phyloP scores from a whole-genome alignment of 2,329 filamentous ascomycete genomes.

The Fusarium continuum region DNA sequence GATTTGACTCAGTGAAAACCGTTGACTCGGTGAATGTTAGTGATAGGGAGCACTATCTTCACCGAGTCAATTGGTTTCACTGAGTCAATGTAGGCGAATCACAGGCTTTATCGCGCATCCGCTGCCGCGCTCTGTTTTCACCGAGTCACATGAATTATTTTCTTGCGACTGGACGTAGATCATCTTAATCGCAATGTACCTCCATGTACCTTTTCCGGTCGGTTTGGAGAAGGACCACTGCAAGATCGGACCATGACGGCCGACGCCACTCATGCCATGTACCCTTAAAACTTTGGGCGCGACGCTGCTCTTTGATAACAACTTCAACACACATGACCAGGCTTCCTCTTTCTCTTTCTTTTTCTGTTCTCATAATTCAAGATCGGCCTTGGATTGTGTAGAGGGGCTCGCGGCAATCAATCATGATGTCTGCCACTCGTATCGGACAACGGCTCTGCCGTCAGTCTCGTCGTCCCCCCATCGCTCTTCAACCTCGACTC shows the following conservation, averaged over 20 bases:
- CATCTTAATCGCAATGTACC: conserved; percentile 11
- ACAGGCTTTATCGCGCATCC: conserved; percentile 16
- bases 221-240: conserved; percentile 21
- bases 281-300: conserved; percentile 31
- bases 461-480: conserved; percentile 34
- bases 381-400: conserved; percentile 5
- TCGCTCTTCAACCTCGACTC: conserved; percentile 34
- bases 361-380: conserved; percentile 3
- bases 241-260: conserved; percentile 35
- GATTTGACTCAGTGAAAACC: conserved; percentile 28
- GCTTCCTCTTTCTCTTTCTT: not conserved
- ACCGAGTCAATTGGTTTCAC: conserved; percentile 34
- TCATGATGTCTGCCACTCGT: conserved; percentile 42
- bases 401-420: conserved; percentile 15
- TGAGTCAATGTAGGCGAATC: conserved; percentile 28
- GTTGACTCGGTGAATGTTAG: conserved; percentile 27
- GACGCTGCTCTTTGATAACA: conserved; percentile 16
- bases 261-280: conserved; percentile 31
- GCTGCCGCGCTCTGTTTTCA: conserved; percentile 23
- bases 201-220: conserved; percentile 28
- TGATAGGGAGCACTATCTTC: conserved; percentile 22
- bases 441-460: conserved; percentile 42
- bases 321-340: not conserved
- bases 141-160: conserved; percentile 14
- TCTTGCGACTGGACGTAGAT: conserved; percentile 1